A percentile compares a stretch with the other conserved stretches of the same genome.
These are phyloP conservation scores for Micromonas pusilla DNA, from an alignment of 139 green algal genomes.

Conservation along the genomic window DNA sequence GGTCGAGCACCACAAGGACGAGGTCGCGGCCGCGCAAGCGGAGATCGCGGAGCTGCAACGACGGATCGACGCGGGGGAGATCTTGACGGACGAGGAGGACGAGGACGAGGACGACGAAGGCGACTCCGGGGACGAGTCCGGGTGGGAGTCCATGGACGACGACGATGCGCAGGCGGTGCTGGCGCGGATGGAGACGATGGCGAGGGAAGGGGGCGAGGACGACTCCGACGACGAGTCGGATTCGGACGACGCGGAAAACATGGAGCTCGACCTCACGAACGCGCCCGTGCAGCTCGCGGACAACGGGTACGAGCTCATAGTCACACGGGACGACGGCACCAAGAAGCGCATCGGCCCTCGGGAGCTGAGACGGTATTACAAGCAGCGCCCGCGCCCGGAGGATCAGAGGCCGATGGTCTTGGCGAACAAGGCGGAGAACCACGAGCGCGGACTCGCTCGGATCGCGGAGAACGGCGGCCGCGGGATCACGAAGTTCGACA, in stretches of 20 bases:
- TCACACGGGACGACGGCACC: neutral
- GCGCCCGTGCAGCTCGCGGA: conserved; percentile 2
- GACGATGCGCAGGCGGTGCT: conserved; percentile 8
- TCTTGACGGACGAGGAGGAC: neutral
- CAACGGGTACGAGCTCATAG: conserved; percentile 19
- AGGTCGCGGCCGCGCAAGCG: neutral
- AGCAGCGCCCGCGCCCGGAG: neutral
- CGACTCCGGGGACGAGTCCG: neutral
- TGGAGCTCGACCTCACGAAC: neutral
- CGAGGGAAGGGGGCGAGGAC: neutral
- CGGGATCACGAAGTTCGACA: neutral
- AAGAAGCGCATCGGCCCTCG: conserved; percentile 17
- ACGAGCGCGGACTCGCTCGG: neutral
- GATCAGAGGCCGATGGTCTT: neutral
- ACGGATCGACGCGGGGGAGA: neutral
- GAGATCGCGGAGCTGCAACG: conserved; percentile 10
- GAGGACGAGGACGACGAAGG: conserved; percentile 13
- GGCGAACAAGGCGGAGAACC: neutral
- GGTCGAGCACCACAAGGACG: conserved; percentile 10
- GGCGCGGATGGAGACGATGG: neutral
- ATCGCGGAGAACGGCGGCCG: neutral
- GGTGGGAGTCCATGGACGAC: conserved; percentile 9
- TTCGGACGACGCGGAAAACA: conserved; percentile 8
- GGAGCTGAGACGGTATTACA: conserved; percentile 13
- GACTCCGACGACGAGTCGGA: neutral